Evolutionary conservation across 108 stramenopile species (phyloP).

Genomic region (Skeletonema costatum): DNA sequence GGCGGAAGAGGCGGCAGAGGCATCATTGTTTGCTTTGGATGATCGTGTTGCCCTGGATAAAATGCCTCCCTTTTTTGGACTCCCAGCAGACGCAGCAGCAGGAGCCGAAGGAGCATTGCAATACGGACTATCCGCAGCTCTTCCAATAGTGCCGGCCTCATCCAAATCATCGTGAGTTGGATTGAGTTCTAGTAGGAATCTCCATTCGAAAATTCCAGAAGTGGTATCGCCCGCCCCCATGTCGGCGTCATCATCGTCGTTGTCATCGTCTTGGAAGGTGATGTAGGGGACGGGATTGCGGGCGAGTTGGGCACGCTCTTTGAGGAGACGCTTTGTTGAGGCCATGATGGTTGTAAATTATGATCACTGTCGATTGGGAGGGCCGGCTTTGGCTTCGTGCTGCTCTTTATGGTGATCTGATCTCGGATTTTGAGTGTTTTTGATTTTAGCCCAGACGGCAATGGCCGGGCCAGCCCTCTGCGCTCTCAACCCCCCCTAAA

Average conservation of each 20-base stretch:
- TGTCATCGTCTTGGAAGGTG: conserved; percentile 33
- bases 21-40: conserved; percentile 16
- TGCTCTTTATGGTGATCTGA: too few relatives aligned
- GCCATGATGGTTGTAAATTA: conserved; percentile 18
- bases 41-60: conserved; percentile 25
- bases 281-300: conserved; percentile 52
- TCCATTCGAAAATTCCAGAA: conserved; percentile 39
- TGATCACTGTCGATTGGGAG: not conserved
- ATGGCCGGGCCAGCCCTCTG: too few relatives aligned
- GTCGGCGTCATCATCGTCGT: conserved; percentile 26
- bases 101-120: conserved; percentile 15
- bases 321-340: conserved; percentile 48
- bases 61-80: conserved; percentile 10
- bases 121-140: conserved; percentile 40
- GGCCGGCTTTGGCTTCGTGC: too few relatives aligned
- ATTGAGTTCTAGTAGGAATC: conserved; percentile 38
- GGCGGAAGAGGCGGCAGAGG: not conserved
- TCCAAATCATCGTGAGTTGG: conserved; percentile 39
- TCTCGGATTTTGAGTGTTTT: too few relatives aligned
- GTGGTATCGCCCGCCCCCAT: not conserved
- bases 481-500: too few relatives aligned
- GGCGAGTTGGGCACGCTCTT: conserved; percentile 42
- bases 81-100: conserved; percentile 1
- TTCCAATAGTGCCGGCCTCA: conserved; percentile 26
- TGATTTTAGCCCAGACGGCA: too few relatives aligned